phyloP scores from a whole-genome alignment of 805 yeast genomes.

The Yamadazyma insecticola region DNA sequence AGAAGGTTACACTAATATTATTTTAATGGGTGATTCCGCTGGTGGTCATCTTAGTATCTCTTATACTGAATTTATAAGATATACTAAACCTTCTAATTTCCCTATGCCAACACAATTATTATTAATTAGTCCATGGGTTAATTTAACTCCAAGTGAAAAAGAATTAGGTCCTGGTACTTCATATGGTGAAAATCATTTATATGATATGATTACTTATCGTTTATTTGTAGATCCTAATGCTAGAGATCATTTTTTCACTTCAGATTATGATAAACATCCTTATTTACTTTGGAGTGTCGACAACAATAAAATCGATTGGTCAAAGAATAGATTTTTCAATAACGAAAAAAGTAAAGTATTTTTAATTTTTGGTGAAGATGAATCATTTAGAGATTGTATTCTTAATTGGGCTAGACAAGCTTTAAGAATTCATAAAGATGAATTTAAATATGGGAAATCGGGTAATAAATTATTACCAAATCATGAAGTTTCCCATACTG shows the following conservation, averaged over 20 bases:
- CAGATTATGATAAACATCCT: conserved; percentile 4
- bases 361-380: conserved; percentile 38
- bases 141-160: conserved; percentile 19
- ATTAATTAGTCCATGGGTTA: conserved; percentile 38
- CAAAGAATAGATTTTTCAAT: conserved; percentile 24
- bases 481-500: too few species aligned
- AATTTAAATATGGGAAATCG: conserved; percentile 24
- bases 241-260: conserved; percentile 3
- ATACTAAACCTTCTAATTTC: conserved; percentile 8
- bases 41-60: conserved; percentile 34
- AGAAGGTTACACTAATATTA: conserved; percentile 22
- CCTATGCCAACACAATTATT: conserved; percentile 24
- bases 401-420: conserved; percentile 31
- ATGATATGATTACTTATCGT: conserved; percentile 17
- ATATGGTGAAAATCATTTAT: conserved; percentile 21
- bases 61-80: conserved; percentile 24
- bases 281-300: conserved; percentile 10
- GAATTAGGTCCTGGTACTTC: conserved; percentile 26
- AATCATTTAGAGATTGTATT: conserved; percentile 36
- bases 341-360: conserved; percentile 23
- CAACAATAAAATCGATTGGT: conserved; percentile 34
- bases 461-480: conserved; percentile 13
- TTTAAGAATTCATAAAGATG: too few species aligned
- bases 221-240: conserved; percentile 4
- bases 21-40: conserved; percentile 37